A percentile compares a stretch with the other conserved stretches of the same genome.
These are phyloP conservation scores for Citrus maxima DNA, from an alignment of 345 rosid species.

Conservation along the genomic window DNA sequence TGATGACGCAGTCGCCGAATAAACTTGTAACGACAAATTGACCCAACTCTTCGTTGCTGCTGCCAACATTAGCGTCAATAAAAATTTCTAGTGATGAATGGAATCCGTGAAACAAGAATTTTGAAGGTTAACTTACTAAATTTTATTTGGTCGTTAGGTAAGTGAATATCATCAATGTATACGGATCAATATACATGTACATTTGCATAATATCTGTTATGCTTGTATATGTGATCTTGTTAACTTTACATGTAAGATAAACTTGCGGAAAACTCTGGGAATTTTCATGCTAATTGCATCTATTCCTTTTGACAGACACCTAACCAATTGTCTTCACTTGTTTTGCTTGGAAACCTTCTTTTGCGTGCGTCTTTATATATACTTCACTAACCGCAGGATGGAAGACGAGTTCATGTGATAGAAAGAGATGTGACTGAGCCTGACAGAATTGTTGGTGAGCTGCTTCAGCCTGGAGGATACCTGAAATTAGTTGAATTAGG, in stretches of 20 bases:
- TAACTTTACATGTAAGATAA: not conserved
- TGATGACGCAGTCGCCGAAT: not conserved
- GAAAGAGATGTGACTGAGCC: constrained; percentile 54
- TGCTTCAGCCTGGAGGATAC: constrained; percentile 56
- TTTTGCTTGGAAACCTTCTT: constrained; percentile 12
- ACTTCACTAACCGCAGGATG: constrained; percentile 31
- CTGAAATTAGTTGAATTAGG: constrained; percentile 46
- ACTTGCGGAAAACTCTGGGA: not conserved
- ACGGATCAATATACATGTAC: not conserved
- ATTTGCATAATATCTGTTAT: not conserved
- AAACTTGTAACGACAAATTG: not conserved
- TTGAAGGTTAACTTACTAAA: not conserved
- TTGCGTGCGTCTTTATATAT: not conserved
- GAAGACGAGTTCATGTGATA: constrained; percentile 46
- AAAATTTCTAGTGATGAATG: not conserved
- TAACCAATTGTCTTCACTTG: not conserved
- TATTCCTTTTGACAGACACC: not conserved
- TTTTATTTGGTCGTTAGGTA: not conserved
- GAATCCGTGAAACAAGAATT: not conserved
- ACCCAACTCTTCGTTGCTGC: not conserved
- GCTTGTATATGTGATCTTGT: too few relatives aligned
- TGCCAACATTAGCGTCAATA: not conserved
- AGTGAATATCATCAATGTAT: not conserved
- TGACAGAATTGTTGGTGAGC: constrained; percentile 49
- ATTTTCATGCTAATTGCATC: not conserved